A percentile compares a stretch with the other conserved stretches of the same genome.
Evolutionary conservation across 148 eudicot genomes (phyloP).

Genomic region (Euryodendron excelsum): DNA sequence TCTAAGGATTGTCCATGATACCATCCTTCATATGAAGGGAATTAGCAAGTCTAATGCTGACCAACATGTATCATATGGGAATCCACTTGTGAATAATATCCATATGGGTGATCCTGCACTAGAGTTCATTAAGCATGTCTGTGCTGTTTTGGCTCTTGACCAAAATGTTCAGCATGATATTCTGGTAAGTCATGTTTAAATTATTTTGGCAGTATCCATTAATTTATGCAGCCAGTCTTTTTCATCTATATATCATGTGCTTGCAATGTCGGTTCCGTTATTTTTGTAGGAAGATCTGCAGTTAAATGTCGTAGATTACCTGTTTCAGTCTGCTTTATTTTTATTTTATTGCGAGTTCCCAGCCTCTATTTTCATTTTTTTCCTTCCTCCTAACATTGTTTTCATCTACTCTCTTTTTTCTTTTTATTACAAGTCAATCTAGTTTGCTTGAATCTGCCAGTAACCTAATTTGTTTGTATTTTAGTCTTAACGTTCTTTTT

Average conservation of each 20-base stretch:
- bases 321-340: not conserved
- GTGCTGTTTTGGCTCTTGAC: conserved; percentile 92
- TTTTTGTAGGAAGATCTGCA: not conserved
- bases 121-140: conserved; percentile 84
- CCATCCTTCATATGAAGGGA: conserved; percentile 52
- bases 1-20: conserved; percentile 66
- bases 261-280: not conserved
- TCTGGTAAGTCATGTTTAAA: conserved; percentile 48
- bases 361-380: not conserved
- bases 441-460: not conserved
- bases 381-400: not conserved
- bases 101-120: conserved; percentile 60
- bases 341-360: not conserved
- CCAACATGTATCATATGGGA: conserved; percentile 29
- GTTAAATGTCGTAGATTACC: not conserved
- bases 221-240: not conserved
- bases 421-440: not conserved
- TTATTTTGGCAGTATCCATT: not conserved
- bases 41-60: conserved; percentile 40
- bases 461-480: not conserved
- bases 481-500: not conserved
- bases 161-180: conserved; percentile 89
- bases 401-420: not conserved
- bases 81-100: conserved; percentile 25
- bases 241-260: not conserved